Percentiles rank a stretch among this genome's conserved stretches.
These are phyloP conservation scores for Ajuga reptans DNA, from an alignment of 305 asterid genomes.

Conservation along the genomic window DNA sequence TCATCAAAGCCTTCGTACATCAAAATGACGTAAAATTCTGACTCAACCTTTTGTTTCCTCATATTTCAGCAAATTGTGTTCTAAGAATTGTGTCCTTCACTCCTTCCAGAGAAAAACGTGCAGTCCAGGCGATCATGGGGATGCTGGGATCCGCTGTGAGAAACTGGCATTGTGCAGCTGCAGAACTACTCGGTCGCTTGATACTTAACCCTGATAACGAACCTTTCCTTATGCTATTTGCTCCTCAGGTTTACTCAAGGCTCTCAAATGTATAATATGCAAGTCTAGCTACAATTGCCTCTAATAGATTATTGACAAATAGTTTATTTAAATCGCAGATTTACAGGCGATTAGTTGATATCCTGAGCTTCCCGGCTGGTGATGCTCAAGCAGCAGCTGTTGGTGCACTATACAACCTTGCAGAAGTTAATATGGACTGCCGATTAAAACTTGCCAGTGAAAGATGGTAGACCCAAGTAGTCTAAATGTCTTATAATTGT, in stretches of 20 bases:
- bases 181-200: constrained; percentile 85
- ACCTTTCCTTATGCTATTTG: constrained; percentile 69
- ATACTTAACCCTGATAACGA: constrained; percentile 95
- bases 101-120: constrained; percentile 67
- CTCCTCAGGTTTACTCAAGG: constrained; percentile 54
- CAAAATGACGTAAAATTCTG: constrained; percentile 58
- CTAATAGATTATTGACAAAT: constrained; percentile 6
- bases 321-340: constrained; percentile 37
- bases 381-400: constrained; percentile 96
- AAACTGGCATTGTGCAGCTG: constrained; percentile 96
- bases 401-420: constrained; percentile 84
- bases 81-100: constrained; percentile 8
- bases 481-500: neutral
- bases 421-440: constrained; percentile 83
- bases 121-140: constrained; percentile 81
- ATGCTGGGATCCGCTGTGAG: constrained; percentile 78
- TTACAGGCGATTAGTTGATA: constrained; percentile 70
- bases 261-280: neutral
- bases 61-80: neutral
- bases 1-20: constrained; percentile 74
- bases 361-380: constrained; percentile 71
- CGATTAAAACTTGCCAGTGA: constrained; percentile 89
- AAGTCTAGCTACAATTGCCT: neutral
- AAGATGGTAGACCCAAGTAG: constrained; percentile 51
- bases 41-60: neutral